Evolutionary conservation across 2,329 filamentous ascomycete genomes (phyloP).

Genomic region (Ophiocordyceps sinensis): DNA sequence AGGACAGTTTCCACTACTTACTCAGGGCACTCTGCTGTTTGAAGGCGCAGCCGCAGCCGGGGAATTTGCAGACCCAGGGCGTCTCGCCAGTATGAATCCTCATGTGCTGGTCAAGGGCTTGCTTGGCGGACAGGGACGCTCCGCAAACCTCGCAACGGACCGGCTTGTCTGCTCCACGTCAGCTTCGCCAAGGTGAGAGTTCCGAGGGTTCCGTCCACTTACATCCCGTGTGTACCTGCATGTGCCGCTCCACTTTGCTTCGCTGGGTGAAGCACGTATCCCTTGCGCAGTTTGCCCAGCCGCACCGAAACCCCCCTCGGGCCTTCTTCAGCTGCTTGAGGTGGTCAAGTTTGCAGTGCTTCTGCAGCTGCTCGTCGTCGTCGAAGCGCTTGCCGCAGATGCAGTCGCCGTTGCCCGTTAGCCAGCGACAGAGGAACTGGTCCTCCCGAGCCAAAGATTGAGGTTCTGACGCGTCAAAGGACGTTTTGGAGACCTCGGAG

Average conservation of each 20-base stretch:
- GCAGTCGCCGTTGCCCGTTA: constrained; percentile 5
- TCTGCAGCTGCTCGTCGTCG: constrained; percentile 35
- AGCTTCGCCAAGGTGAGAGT: not conserved
- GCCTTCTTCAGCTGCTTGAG: constrained; percentile 29
- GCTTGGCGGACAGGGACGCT: constrained; percentile 47
- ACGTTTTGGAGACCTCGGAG: not conserved
- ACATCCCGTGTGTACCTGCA: constrained; percentile 52
- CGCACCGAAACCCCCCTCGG: constrained; percentile 33
- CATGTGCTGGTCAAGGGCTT: constrained; percentile 53
- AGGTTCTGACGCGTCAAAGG: constrained; percentile 2
- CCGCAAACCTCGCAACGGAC: constrained; percentile 41
- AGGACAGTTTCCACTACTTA: constrained; percentile 19
- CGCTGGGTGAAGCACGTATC: constrained; percentile 40
- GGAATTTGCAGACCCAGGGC: constrained; percentile 40
- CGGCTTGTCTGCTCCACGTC: constrained; percentile 35
- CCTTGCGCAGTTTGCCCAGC: constrained; percentile 41
- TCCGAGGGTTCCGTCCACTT: constrained; percentile 14
- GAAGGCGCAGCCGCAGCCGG: constrained; percentile 41
- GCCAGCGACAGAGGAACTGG: constrained; percentile 20
- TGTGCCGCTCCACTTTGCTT: constrained; percentile 50
- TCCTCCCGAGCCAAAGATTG: constrained; percentile 8
- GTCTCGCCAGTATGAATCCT: constrained; percentile 52
- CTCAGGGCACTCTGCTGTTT: constrained; percentile 54
- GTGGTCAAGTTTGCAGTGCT: constrained; percentile 38
- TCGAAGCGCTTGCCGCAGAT: constrained; percentile 22